Conservation (phyloP, 192 early-diverging fungal genomes). For the Oehlia diaphana region DNA sequence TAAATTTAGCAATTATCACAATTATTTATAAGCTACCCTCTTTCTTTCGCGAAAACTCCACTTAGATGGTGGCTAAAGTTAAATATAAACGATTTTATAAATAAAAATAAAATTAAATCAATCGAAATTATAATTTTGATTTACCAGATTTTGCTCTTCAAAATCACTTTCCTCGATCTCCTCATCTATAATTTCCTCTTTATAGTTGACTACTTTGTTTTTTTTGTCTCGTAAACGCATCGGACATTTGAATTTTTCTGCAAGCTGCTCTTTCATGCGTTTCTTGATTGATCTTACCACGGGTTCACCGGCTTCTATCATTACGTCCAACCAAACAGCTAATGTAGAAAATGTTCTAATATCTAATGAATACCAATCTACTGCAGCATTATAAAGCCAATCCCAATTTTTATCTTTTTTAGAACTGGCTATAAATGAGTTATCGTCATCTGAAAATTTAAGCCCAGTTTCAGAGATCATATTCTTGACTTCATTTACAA, state of each 20-base stretch:
- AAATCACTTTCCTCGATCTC: background rate
- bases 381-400: background rate
- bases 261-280: background rate
- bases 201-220: background rate
- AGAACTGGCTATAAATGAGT: background rate
- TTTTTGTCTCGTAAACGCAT: background rate
- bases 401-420: background rate
- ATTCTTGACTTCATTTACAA: background rate
- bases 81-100: no score
- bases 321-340: background rate
- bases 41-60: background rate
- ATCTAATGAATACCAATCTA: background rate
- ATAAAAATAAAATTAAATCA: no score
- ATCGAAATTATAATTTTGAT: no score
- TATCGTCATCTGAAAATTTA: background rate
- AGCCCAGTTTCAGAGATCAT: background rate
- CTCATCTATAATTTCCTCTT: background rate
- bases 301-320: background rate
- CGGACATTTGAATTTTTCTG: background rate
- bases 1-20: no score
- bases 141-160: background rate
- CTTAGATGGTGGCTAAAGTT: background rate
- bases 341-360: background rate
- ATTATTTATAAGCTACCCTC: background rate
- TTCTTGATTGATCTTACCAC: background rate